Base-by-base conservation (phyloP, 495 filamentous ascomycete species). In the Penicillium taxi region DNA sequence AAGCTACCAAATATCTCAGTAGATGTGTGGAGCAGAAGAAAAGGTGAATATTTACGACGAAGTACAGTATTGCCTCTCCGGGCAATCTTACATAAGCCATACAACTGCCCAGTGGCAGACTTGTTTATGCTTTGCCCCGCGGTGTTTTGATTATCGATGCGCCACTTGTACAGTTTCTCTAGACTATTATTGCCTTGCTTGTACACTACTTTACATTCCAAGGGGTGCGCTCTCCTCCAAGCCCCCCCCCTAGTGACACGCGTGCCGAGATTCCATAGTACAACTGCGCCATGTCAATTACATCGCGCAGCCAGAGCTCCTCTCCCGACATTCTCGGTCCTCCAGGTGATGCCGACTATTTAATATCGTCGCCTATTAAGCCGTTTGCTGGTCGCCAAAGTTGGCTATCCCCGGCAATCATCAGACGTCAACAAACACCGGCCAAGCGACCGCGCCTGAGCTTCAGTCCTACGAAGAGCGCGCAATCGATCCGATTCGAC, bases 271-370 rank as follows among this genome's bases (percentile, higher is more conserved):
- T 43, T 52, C 40, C 41, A 35, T 44, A 42, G 31, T 39, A 38
- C 33, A 35, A 48, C 41, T 38, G 25, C 52, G 42, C 42, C 37
- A 56, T 54, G 50, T 55, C 54, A 27, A 45, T 31, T 50, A 57
- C 43, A 42, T 59, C 58, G 44, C 58, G 56, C 51, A 66, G 56
- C 41, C 37, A 55, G 26, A 66, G 53, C 51, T 68, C 66, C 47
- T 70, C 66, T 26, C 64, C 66, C 27, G 66, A 70, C 57, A 53
- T 66, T 41, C 58, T 70, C 38, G 64, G 61, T 23, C 64, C 66
- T 24, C 55, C 64, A 44, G 66, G 64, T 35, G 66, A 70, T 43
- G 58, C 50, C 29, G 57, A 68, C 2, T 70, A 67, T 39, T 42
- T 70, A 20, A 58, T 70, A 23, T 68, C 66, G 14, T 70, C 66